Conservation (phyloP, 1,284 basidiomycete genomes). For the Ganoderma lingzhi region DNA sequence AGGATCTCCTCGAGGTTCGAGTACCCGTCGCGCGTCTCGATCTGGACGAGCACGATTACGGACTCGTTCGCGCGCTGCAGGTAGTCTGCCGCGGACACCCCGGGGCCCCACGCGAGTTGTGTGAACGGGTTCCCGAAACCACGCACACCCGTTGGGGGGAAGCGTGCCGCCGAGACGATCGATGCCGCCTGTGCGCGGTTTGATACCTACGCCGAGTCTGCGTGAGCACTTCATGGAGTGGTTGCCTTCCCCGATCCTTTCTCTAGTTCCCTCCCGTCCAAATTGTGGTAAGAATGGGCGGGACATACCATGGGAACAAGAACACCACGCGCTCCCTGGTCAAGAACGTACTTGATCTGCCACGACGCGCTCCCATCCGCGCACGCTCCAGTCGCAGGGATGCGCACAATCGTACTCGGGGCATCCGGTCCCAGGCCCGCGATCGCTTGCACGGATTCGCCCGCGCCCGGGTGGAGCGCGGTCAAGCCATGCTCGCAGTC, state of each 20-base stretch:
- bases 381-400: constrained; percentile 66
- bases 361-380: constrained; percentile 56
- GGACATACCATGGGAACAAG: constrained; percentile 68
- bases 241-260: background rate
- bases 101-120: constrained; percentile 57
- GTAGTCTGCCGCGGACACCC: constrained; percentile 57
- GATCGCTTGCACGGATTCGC: constrained; percentile 63
- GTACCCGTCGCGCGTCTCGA: constrained; percentile 69
- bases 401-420: constrained; percentile 63
- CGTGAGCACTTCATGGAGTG: background rate
- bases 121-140: constrained; percentile 72
- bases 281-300: background rate
- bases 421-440: constrained; percentile 49
- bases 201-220: background rate
- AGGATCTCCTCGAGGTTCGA: constrained; percentile 70
- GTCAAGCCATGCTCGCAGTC: constrained; percentile 74
- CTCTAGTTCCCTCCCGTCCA: background rate
- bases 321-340: constrained; percentile 68
- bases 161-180: constrained; percentile 61
- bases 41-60: constrained; percentile 70
- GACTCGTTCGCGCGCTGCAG: constrained; percentile 62
- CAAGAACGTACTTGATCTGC: constrained; percentile 75
- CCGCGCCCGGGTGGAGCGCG: constrained; percentile 59
- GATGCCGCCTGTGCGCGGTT: constrained; percentile 64
- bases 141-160: constrained; percentile 63